Evolutionary conservation across 306 rosid species (phyloP), one percentile per base, ranked within the genome.

Genomic region (Cotoneaster glaucophyllus): DNA sequence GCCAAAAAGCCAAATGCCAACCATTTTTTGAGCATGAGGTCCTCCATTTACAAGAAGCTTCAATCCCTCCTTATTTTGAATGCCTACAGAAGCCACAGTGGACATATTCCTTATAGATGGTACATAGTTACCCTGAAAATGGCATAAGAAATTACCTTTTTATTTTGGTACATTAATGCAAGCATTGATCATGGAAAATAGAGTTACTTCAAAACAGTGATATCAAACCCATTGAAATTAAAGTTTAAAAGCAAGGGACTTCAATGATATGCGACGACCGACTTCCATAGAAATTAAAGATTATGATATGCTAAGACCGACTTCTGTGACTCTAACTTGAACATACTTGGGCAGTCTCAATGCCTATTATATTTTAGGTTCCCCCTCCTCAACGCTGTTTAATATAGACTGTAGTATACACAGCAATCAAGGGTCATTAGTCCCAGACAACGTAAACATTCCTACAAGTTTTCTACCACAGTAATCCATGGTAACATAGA

Each of bases 1-100:
- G 58, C 93, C 83, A 69, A 94, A 94, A 70, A 94, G 93, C 98
- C 98, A 94, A 72, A 87, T 86, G 32, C 98, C 97, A 8, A 94
- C 96, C 76, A 31, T 76, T 83, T 86, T 94, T 75, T 79, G 88
- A 22, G 96, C 97, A 61, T 9, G 91, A 59, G 90, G 22, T 39
- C 97, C 98, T 45, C 84, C 97, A 70, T 77, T 76, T 70, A 93
- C 98, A 0, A 94, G 89, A 68, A 88, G 75, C 86, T 88, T 91
- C 79, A 86, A 37, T 44, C 88, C 93, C 77, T 90, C 88, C 77
- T 90, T 83, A 25, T 76, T 82, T 78, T 34, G 63, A 4, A 70
- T n/a, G 17, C 72, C 81, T 69, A 77, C 58, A 70, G 92, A 83
- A 50, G 84, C 86, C 57, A 56, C 53, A 65, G 62, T 85, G 53